Percentiles rank a stretch among this genome's conserved stretches.
Evolutionary conservation across 2,329 filamentous ascomycete species (phyloP).

Genomic region (Didymella exigua): DNA sequence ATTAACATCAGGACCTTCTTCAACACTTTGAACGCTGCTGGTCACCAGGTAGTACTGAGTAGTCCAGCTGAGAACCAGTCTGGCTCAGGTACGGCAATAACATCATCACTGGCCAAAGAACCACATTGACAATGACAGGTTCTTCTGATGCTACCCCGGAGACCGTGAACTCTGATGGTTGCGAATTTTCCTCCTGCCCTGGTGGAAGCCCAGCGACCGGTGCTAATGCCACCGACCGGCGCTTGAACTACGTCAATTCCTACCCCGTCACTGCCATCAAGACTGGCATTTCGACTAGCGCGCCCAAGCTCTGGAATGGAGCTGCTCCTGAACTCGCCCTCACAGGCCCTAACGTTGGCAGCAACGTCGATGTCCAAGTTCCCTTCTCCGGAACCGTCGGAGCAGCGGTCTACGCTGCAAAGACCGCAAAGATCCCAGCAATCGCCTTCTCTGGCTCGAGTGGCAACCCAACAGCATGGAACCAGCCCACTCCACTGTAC

Average conservation of each 20-base stretch:
- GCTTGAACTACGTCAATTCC: slow-evolving; percentile 74
- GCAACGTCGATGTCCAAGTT: slow-evolving; percentile 63
- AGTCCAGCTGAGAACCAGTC: slow-evolving; percentile 71
- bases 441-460: slow-evolving; percentile 69
- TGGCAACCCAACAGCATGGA: slow-evolving; percentile 59
- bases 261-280: slow-evolving; percentile 68
- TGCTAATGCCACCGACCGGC: slow-evolving; percentile 60
- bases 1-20: slow-evolving; percentile 67
- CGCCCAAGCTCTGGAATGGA: slow-evolving; percentile 60
- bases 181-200: slow-evolving; percentile 67
- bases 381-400: slow-evolving; percentile 72
- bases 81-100: slow-evolving; percentile 57
- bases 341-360: slow-evolving; percentile 66
- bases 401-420: slow-evolving; percentile 64
- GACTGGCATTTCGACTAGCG: slow-evolving; percentile 65
- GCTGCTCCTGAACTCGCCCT: slow-evolving; percentile 66
- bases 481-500: slow-evolving; percentile 56
- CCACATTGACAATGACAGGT: slow-evolving; percentile 49
- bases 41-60: slow-evolving; percentile 68
- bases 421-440: slow-evolving; percentile 62
- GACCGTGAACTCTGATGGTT: slow-evolving; percentile 55
- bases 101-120: too few relatives aligned
- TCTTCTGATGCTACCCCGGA: slow-evolving; percentile 58
- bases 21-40: slow-evolving; percentile 59
- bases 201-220: slow-evolving; percentile 62